Base-by-base conservation (phyloP, 192 early-diverging fungal genomes). In the Coemansia sp. region DNA sequence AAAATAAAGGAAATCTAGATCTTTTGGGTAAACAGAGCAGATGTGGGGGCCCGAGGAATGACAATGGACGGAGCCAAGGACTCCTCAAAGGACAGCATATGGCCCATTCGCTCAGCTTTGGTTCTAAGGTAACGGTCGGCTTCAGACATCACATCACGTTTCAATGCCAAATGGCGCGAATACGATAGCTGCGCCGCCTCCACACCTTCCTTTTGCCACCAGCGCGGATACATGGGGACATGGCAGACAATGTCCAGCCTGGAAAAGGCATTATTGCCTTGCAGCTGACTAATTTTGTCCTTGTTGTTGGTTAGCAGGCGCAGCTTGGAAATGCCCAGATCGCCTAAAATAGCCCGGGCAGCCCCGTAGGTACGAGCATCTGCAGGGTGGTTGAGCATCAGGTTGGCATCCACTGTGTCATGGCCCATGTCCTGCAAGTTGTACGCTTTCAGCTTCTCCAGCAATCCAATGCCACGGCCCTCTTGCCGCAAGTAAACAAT, bases 401-500 rank as follows among this genome's bases (percentile, higher is more conserved):
- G 46, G 59, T 98, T 98, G 42, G 96, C 96, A 39, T 84, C 83
- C 20, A 94, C 86, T 0, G 96, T 98, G 64, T 98, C 94, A 59
- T 93, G 88, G 26, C 96, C 96, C 55, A 91, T 76, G 71, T 98
- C 96, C 59, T 96, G 94, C 30, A 98, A 75, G 65, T 98, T 98
- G 70, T 98, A 98, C 9, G 96, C 96, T 65, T 91, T 87, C 53
- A 98, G 78, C 70, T 98, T 98, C 44, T 98, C 93, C 26, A 85
- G 66, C 55, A 98, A 68, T 3, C 96, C 96, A 63, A 98, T 98
- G 8, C 92, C 92, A 42, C 96, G 84, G 40, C 96, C 96, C 70
- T 98, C 96, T 65, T 98, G 96, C 35, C 90, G 86, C 65, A 98
- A 70, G 63, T 98, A 98, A 6, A 98, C 84, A 57, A 98, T 88